Evolutionary conservation across 352 stramenopile genomes (phyloP).

Genomic region (Phytopythium sindhum): DNA sequence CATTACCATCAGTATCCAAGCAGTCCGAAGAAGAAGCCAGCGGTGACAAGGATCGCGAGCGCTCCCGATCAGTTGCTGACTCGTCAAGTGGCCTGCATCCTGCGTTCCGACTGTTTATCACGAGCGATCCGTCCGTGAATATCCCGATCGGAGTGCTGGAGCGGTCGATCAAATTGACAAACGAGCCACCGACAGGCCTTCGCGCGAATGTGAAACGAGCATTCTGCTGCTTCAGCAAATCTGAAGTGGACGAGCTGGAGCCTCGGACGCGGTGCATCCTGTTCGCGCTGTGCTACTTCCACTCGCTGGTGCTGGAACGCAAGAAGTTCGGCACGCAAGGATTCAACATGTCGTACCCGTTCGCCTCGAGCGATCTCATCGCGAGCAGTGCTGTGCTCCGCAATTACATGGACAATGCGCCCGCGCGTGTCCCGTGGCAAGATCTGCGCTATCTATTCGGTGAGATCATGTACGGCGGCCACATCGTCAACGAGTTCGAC

Average conservation of each 20-base stretch:
- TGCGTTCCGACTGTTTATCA: constrained; percentile 87
- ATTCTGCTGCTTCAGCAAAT: constrained; percentile 72
- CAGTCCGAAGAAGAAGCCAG: constrained; percentile 1
- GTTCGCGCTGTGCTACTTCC: constrained; percentile 92
- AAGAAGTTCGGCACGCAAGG: constrained; percentile 90
- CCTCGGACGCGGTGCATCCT: constrained; percentile 83
- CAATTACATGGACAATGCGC: constrained; percentile 93
- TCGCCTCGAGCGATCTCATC: constrained; percentile 82
- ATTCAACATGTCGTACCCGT: constrained; percentile 91
- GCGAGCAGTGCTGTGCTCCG: constrained; percentile 78
- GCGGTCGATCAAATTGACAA: constrained; percentile 88
- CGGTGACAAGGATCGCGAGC: constrained; percentile 3
- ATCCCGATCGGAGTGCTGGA: constrained; percentile 90
- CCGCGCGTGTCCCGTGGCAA: constrained; percentile 84
- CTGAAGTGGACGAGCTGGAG: constrained; percentile 81
- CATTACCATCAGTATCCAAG: constrained; percentile 5
- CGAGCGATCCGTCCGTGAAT: constrained; percentile 75
- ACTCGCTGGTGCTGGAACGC: constrained; percentile 90
- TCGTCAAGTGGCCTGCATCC: constrained; percentile 39
- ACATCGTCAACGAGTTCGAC: constrained; percentile 85
- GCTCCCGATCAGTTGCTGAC: constrained; percentile 18
- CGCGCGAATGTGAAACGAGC: constrained; percentile 89
- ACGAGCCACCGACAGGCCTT: constrained; percentile 81
- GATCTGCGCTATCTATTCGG: constrained; percentile 88
- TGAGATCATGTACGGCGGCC: constrained; percentile 88